Evolutionary conservation across 768 basidiomycete genomes (phyloP).

Genomic region (Clitopilus hobsonii): DNA sequence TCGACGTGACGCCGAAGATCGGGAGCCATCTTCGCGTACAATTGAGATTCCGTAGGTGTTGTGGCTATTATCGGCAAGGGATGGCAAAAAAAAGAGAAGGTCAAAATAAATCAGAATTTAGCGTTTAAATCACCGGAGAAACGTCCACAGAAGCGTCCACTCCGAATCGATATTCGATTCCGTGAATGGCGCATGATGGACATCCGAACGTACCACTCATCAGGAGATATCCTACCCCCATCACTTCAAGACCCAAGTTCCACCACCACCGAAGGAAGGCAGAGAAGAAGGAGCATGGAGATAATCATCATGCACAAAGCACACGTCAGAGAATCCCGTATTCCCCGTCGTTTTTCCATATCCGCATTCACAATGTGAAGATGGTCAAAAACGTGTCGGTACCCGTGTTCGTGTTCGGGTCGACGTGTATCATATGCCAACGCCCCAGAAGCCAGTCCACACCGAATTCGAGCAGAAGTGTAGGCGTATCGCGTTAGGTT

Average conservation of each 20-base stretch:
- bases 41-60: slow-evolving; percentile 47
- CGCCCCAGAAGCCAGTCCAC: slow-evolving; percentile 5
- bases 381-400: neutral
- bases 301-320: too few species aligned
- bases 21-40: slow-evolving; percentile 63
- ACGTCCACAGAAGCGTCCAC: slow-evolving; percentile 6
- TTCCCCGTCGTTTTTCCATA: neutral
- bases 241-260: slow-evolving; percentile 40
- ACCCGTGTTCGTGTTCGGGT: neutral
- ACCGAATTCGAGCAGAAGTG: neutral
- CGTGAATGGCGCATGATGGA: slow-evolving; percentile 22
- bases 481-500: too few species aligned
- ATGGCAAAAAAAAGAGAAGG: too few species aligned
- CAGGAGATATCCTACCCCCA: slow-evolving; percentile 49
- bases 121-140: slow-evolving; percentile 8
- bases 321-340: neutral
- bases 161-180: slow-evolving; percentile 6
- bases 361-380: neutral
- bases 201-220: too few species aligned
- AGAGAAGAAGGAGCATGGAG: neutral
- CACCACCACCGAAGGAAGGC: too few species aligned
- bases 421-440: neutral
- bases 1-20: slow-evolving; percentile 63
- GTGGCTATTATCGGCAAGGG: slow-evolving; percentile 35
- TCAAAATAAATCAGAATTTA: neutral